Evolutionary conservation across 1,284 basidiomycete genomes (phyloP).

Genomic region (Polyporus tsugae): DNA sequence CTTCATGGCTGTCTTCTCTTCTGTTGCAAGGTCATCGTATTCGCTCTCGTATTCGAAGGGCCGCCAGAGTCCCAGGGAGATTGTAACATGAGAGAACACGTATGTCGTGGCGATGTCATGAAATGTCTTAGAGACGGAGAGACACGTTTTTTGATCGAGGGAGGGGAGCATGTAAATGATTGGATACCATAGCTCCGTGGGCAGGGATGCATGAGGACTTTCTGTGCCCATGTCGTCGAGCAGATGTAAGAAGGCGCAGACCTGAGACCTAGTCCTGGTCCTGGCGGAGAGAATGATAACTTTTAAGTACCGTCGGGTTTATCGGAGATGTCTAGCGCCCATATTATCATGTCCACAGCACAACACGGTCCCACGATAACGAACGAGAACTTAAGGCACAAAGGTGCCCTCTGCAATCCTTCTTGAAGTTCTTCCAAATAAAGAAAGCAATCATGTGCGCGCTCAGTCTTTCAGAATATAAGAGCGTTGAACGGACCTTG

Average conservation of each 20-base stretch:
- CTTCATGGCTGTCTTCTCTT: neutral
- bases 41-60: neutral
- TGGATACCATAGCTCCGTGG: neutral
- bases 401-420: no score
- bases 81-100: conserved; percentile 1
- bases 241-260: neutral
- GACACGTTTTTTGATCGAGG: conserved; percentile 6
- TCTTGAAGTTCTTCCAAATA: no score
- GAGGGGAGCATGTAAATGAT: neutral
- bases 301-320: no score
- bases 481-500: no score
- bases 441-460: no score
- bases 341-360: no score
- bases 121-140: conserved; percentile 6
- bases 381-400: no score
- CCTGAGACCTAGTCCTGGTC: no score
- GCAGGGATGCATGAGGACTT: neutral
- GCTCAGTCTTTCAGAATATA: no score
- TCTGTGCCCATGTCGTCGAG: neutral
- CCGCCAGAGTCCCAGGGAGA: neutral
- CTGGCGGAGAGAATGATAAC: no score
- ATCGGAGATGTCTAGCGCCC: no score
- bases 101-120: conserved; percentile 4
- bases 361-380: no score
- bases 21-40: neutral